A percentile compares a stretch with the other conserved stretches of the same genome.
Evolutionary conservation across 495 filamentous ascomycete species (phyloP).

Genomic region (Penicillium odoratum): DNA sequence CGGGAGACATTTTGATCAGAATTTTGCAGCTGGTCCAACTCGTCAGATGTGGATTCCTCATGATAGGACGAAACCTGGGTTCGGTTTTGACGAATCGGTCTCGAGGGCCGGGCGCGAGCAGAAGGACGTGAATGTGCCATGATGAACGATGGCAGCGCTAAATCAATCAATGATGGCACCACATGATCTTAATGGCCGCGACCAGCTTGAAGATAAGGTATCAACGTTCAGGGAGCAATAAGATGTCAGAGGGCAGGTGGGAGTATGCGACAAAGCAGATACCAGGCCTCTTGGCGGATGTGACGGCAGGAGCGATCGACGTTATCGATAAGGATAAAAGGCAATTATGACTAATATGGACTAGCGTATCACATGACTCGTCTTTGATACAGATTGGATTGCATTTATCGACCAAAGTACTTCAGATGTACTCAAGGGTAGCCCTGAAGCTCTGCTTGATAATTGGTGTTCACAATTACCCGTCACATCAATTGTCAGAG

Average conservation of each 20-base stretch:
- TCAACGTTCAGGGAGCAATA: background rate
- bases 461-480: no score
- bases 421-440: background rate
- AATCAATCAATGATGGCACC: background rate
- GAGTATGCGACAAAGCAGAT: no score
- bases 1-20: slow-evolving; percentile 2
- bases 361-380: slow-evolving; percentile 1
- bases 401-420: background rate
- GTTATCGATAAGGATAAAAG: slow-evolving; percentile 28
- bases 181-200: background rate
- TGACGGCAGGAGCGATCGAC: slow-evolving; percentile 19
- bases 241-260: background rate
- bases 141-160: background rate
- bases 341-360: background rate
- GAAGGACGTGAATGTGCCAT: slow-evolving; percentile 32
- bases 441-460: no score
- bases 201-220: background rate
- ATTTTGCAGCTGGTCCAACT: slow-evolving; percentile 12
- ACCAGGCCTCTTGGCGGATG: slow-evolving; percentile 6
- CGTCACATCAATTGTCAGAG: no score
- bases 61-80: slow-evolving; percentile 41
- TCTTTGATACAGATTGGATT: background rate
- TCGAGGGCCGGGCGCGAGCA: slow-evolving; percentile 21
- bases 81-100: slow-evolving; percentile 42
- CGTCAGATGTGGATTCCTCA: slow-evolving; percentile 40